Evolutionary conservation across 495 filamentous ascomycete genomes (phyloP).

Genomic region (Xylaria acuta): DNA sequence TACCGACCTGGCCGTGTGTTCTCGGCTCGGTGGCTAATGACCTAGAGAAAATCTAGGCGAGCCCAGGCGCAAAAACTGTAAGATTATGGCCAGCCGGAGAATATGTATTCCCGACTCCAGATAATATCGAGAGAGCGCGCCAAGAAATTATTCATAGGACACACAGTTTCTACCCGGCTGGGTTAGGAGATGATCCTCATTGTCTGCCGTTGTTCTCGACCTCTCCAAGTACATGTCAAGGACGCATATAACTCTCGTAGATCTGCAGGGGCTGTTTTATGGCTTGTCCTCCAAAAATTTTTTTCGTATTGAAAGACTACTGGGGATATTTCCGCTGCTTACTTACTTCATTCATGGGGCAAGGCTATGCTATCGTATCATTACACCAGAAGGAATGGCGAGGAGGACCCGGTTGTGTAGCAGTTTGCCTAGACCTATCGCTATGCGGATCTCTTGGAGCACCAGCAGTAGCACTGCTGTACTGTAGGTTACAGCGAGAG

Average conservation of each 20-base stretch:
- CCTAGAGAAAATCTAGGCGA: slow-evolving; percentile 16
- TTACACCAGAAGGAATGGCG: slow-evolving; percentile 13
- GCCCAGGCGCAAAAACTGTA: slow-evolving; percentile 2
- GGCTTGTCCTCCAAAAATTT: not conserved
- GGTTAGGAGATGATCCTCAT: slow-evolving; percentile 18
- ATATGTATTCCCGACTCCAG: not conserved
- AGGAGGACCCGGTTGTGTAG: slow-evolving; percentile 12
- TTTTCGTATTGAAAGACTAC: not conserved
- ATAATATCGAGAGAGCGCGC: not conserved
- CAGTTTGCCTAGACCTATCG: slow-evolving; percentile 21
- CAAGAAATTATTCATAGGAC: not conserved
- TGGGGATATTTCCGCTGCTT: slow-evolving; percentile 2
- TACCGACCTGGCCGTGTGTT: not conserved
- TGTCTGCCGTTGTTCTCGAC: not conserved
- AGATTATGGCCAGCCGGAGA: not conserved
- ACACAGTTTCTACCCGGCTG: not conserved
- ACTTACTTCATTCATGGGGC: slow-evolving; percentile 8
- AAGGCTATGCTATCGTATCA: slow-evolving; percentile 13
- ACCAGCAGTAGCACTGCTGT: slow-evolving; percentile 9
- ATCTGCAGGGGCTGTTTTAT: slow-evolving; percentile 23
- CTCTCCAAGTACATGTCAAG: slow-evolving; percentile 2
- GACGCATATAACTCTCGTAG: not conserved
- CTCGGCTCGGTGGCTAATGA: not conserved
- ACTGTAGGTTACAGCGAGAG: slow-evolving; percentile 15
- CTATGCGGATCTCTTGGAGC: slow-evolving; percentile 18